phyloP scores from a whole-genome alignment of 345 rosid genomes.

The Lepidium didymum region DNA sequence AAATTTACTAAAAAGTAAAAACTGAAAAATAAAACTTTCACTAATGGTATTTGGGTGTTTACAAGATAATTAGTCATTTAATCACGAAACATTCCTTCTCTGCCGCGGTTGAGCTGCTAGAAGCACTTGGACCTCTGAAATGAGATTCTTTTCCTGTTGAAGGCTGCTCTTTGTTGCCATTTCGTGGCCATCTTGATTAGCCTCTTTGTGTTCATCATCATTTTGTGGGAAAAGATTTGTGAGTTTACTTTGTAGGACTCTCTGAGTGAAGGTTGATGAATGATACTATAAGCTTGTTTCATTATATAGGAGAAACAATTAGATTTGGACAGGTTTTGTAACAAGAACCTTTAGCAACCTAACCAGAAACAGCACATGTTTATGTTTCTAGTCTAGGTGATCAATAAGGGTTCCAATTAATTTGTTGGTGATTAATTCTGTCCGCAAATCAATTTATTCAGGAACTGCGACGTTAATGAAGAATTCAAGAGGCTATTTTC shows the following conservation, averaged over 20 bases:
- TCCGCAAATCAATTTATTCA: background rate
- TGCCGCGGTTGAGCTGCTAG: background rate
- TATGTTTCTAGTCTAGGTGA: background rate
- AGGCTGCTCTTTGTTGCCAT: conserved; percentile 15
- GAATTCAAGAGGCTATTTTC: background rate
- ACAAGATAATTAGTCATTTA: no score
- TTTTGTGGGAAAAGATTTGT: background rate
- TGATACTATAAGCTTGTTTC: background rate
- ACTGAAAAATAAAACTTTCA: no score
- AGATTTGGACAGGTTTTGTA: background rate
- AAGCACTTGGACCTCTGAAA: background rate
- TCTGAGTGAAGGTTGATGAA: background rate
- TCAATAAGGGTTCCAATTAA: background rate
- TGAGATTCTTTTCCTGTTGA: conserved; percentile 14
- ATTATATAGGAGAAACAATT: background rate
- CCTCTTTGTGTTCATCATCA: background rate
- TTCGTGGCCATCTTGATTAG: conserved; percentile 17
- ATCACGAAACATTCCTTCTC: conserved; percentile 29
- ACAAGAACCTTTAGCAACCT: no score
- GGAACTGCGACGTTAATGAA: background rate
- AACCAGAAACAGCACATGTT: background rate
- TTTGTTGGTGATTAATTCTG: background rate
- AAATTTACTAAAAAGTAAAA: no score
- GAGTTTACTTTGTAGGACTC: background rate
- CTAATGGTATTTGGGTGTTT: no score